These are phyloP conservation scores for Plasmodium relictum DNA, from an alignment of 169 alveolate species.

Conservation along the genomic window DNA sequence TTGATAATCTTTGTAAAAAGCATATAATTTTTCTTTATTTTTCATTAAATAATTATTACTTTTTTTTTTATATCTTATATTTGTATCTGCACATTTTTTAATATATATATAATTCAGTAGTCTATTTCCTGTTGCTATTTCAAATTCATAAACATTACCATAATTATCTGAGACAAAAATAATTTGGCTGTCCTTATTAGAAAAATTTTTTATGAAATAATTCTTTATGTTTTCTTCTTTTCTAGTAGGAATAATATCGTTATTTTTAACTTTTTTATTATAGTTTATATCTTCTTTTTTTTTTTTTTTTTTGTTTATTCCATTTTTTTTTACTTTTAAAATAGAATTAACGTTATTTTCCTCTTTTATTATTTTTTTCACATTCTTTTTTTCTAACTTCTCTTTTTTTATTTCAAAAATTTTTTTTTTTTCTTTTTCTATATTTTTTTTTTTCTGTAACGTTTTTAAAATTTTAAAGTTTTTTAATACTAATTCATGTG, in stretches of 20 bases:
- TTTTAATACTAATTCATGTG: too few species aligned
- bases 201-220: conserved; percentile 30
- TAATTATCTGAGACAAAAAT: conserved; percentile 81
- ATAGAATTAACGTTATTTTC: not conserved
- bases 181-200: conserved; percentile 69
- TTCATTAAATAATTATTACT: conserved; percentile 36
- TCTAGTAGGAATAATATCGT: conserved; percentile 18
- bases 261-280: conserved; percentile 16
- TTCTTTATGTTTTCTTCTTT: conserved; percentile 25
- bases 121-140: conserved; percentile 79
- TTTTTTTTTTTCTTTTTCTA: not conserved
- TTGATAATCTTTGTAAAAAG: conserved; percentile 72
- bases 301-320: not conserved
- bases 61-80: conserved; percentile 20
- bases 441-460: not conserved
- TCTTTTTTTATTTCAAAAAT: not conserved
- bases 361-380: not conserved
- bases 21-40: conserved; percentile 53
- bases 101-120: conserved; percentile 54
- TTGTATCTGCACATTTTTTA: conserved; percentile 49
- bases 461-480: too few species aligned
- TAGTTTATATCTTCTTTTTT: not conserved
- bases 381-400: not conserved
- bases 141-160: conserved; percentile 81
- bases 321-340: not conserved